phyloP scores from a whole-genome alignment of 139 green algal species.

The Ettlia oleoabundans region DNA sequence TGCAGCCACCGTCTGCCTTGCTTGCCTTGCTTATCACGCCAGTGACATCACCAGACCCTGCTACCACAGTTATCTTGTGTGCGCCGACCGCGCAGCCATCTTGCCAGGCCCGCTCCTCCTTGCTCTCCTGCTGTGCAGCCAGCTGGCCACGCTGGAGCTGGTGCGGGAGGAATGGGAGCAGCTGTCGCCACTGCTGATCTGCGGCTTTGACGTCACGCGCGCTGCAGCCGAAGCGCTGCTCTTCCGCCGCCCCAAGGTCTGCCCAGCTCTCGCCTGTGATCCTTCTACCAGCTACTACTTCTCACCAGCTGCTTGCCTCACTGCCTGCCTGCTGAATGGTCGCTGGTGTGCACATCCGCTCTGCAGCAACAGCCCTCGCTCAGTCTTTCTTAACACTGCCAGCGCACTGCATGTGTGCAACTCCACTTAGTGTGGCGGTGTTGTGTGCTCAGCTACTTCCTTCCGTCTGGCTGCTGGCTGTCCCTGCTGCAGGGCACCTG shows the following conservation, averaged over 20 bases:
- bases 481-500: slow-evolving; percentile 13
- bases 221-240: slow-evolving; percentile 4
- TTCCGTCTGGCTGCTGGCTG: neutral
- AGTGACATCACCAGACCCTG: neutral
- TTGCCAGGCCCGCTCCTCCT: neutral
- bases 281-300: neutral
- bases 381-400: no score
- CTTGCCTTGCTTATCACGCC: neutral
- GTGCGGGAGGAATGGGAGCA: slow-evolving; percentile 20
- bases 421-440: neutral
- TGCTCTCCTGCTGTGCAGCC: neutral
- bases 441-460: neutral
- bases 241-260: slow-evolving; percentile 27
- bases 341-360: no score
- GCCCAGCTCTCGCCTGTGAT: neutral
- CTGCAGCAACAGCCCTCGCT: no score
- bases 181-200: neutral
- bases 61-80: neutral
- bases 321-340: neutral
- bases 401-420: neutral
- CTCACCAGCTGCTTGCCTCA: no score
- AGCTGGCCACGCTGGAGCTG: neutral
- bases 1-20: neutral
- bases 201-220: slow-evolving; percentile 7
- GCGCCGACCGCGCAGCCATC: no score